Conservation (phyloP, 441 rosid genomes). For the Biscutella auriculata region DNA sequence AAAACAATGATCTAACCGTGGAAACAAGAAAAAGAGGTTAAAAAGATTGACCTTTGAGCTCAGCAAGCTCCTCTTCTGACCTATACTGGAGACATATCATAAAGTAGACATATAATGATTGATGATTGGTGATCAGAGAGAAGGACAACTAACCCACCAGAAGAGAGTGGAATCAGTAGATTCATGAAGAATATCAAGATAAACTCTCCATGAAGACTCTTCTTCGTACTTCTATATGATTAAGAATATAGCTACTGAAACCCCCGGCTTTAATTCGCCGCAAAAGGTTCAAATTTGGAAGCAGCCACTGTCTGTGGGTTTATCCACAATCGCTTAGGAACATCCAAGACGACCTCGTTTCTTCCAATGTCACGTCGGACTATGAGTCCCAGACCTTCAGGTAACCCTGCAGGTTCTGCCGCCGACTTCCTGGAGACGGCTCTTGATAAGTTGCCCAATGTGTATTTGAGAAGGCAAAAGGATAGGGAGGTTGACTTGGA, state of each 20-base stretch:
- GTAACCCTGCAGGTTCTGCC: conserved; percentile 44
- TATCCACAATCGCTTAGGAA: conserved; percentile 79
- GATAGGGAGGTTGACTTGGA: too few species aligned
- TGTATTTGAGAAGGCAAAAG: too few species aligned
- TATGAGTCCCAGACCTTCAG: conserved; percentile 74
- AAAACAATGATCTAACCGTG: neutral
- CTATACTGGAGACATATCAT: conserved; percentile 67
- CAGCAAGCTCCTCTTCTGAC: conserved; percentile 91
- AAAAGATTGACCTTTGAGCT: conserved; percentile 62
- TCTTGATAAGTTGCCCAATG: too few species aligned
- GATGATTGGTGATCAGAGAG: neutral
- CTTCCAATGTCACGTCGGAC: conserved; percentile 60
- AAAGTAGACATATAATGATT: conserved; percentile 13
- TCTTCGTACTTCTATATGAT: conserved; percentile 58
- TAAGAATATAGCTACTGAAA: conserved; percentile 75
- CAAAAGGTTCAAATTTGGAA: conserved; percentile 76
- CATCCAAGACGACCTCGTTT: conserved; percentile 84
- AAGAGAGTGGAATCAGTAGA: conserved; percentile 70
- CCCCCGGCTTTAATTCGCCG: conserved; percentile 76
- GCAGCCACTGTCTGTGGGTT: conserved; percentile 67
- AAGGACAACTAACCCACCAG: conserved; percentile 50
- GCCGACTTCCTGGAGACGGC: conserved; percentile 52
- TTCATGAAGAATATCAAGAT: conserved; percentile 75
- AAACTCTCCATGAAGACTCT: conserved; percentile 56
- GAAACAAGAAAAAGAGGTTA: neutral